Evolutionary conservation across 139 green algal species (phyloP).

Genomic region (Picochlorum sp.): DNA sequence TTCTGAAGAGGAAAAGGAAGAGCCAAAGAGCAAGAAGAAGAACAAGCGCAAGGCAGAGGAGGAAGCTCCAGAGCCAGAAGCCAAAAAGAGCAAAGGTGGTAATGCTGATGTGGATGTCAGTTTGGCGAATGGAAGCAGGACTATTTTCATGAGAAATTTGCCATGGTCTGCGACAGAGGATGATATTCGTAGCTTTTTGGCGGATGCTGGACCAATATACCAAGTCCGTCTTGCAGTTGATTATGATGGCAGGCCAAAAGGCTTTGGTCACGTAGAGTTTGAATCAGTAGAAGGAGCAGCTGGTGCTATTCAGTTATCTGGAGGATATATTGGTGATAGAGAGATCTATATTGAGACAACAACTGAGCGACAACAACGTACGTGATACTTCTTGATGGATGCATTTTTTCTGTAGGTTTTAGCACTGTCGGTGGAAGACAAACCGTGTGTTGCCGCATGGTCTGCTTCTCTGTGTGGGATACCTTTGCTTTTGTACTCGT

Average conservation of each 20-base stretch:
- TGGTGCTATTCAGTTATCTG: conserved; percentile 37
- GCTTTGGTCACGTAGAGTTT: conserved; percentile 70
- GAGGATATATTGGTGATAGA: conserved; percentile 41
- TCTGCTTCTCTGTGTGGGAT: conserved; percentile 14
- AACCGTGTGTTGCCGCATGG: conserved; percentile 25
- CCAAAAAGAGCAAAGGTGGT: conserved; percentile 43
- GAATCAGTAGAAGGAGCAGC: conserved; percentile 32
- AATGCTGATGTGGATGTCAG: conserved; percentile 22
- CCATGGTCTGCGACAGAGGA: conserved; percentile 48
- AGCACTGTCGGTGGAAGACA: conserved; percentile 8
- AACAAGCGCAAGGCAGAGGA: conserved; percentile 21
- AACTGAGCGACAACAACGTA: conserved; percentile 32
- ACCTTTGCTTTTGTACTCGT: conserved; percentile 11
- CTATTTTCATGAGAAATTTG: conserved; percentile 69
- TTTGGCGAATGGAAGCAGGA: conserved; percentile 29
- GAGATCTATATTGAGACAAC: conserved; percentile 53
- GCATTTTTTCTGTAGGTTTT: neutral
- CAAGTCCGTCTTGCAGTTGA: conserved; percentile 49
- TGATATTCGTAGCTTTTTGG: conserved; percentile 38
- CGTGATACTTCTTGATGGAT: neutral
- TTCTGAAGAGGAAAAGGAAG: conserved; percentile 18
- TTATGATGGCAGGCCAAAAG: conserved; percentile 42
- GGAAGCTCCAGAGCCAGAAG: conserved; percentile 13
- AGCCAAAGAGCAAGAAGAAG: conserved; percentile 23
- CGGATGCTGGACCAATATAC: neutral